Conservation (phyloP, 176 grass and related monocot genomes). For the bread wheat (Triticum aestivum) region IWGSC_CS_RefSeq_v2.1 NC_057801.1:607922640-607923139, state of each 20-base stretch:
- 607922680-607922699: not conserved
- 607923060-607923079: not conserved
- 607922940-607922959: not conserved
- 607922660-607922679: not conserved
- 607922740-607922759: not conserved
- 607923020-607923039: not conserved
- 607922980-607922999: not conserved
- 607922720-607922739: not conserved
- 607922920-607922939: not conserved
- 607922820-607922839: not conserved
- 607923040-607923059: not conserved
- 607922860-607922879: not conserved
- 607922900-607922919: not conserved
- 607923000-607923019: not conserved
- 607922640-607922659: not conserved
- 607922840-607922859: not conserved
- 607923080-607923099: slow-evolving; percentile 7
- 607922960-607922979: not conserved
- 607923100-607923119: not conserved
- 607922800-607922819: not conserved
- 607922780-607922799: not conserved
- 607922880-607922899: not conserved
- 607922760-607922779: not conserved
- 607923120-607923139: no score
- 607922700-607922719: not conserved